Conservation (phyloP, 352 stramenopile genomes). For the Peronospora destructor region DNA sequence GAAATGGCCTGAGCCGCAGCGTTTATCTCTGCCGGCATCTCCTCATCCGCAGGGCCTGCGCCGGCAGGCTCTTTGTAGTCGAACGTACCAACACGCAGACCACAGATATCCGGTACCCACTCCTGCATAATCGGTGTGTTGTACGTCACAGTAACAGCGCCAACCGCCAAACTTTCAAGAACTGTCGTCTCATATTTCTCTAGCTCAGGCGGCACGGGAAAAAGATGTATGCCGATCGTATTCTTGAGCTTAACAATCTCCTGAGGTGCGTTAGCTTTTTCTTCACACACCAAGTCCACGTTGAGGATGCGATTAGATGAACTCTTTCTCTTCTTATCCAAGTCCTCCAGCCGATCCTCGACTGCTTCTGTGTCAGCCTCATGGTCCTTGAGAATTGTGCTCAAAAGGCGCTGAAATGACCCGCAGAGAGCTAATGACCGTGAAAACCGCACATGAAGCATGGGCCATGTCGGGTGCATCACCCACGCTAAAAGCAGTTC, state of each 20-base stretch:
- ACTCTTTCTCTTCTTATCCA: constrained; percentile 24
- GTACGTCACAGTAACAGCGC: constrained; percentile 56
- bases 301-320: constrained; percentile 28
- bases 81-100: constrained; percentile 52
- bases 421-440: constrained; percentile 41
- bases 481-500: constrained; percentile 53
- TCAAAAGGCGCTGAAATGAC: constrained; percentile 44
- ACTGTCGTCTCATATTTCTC: constrained; percentile 49
- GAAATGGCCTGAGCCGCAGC: background rate
- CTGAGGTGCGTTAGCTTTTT: constrained; percentile 29
- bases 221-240: constrained; percentile 55
- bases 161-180: constrained; percentile 48
- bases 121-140: constrained; percentile 71
- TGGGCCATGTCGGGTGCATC: constrained; percentile 53
- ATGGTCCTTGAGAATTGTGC: constrained; percentile 33
- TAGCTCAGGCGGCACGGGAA: constrained; percentile 46
- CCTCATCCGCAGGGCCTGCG: constrained; percentile 7
- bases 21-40: constrained; percentile 1
- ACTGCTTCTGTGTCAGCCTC: constrained; percentile 22
- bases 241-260: constrained; percentile 57
- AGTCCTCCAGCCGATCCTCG: constrained; percentile 21
- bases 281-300: constrained; percentile 52
- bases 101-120: constrained; percentile 50
- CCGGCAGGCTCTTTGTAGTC: constrained; percentile 16
- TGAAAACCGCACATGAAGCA: constrained; percentile 53